phyloP scores from a whole-genome alignment of 768 basidiomycete species.

The Boletellus emodensis region DNA sequence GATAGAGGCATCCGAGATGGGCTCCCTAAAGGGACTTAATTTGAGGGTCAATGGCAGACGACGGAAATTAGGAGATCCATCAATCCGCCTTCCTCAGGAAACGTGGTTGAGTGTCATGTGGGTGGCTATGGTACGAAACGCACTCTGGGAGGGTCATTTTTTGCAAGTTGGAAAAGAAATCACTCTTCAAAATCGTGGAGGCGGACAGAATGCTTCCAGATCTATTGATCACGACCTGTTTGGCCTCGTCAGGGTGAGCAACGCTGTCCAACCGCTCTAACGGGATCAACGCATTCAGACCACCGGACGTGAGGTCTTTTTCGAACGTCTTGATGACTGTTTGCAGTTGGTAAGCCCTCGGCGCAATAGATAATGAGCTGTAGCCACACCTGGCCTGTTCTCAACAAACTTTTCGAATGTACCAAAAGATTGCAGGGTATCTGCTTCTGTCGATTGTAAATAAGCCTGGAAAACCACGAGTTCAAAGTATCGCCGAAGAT shows the following conservation, averaged over 20 bases:
- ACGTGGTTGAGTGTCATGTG: slow-evolving; percentile 1
- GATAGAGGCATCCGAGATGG: slow-evolving; percentile 29
- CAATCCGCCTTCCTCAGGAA: slow-evolving; percentile 59
- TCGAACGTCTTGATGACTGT: slow-evolving; percentile 93
- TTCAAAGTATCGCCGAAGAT: slow-evolving; percentile 80
- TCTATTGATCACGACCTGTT: slow-evolving; percentile 78
- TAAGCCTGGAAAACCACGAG: slow-evolving; percentile 90
- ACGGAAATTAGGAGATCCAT: slow-evolving; percentile 93
- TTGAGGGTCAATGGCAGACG: slow-evolving; percentile 62
- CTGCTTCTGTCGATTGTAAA: slow-evolving; percentile 73
- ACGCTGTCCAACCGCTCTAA: slow-evolving; percentile 72
- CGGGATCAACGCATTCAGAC: slow-evolving; percentile 74
- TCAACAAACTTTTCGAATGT: slow-evolving; percentile 81
- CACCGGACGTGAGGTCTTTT: slow-evolving; percentile 81
- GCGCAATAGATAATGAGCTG: neutral
- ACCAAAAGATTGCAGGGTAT: slow-evolving; percentile 71
- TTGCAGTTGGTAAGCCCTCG: neutral
- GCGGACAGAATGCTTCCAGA: slow-evolving; percentile 85
- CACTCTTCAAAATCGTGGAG: slow-evolving; percentile 91
- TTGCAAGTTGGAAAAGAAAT: slow-evolving; percentile 90
- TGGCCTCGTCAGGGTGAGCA: slow-evolving; percentile 88
- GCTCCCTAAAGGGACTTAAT: slow-evolving; percentile 21
- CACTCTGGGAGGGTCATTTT: slow-evolving; percentile 96
- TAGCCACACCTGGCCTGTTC: slow-evolving; percentile 67
- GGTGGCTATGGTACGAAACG: slow-evolving; percentile 20